Base-by-base conservation (phyloP, 2,329 filamentous ascomycete genomes). In the Zopfia rhizophila region DNA sequence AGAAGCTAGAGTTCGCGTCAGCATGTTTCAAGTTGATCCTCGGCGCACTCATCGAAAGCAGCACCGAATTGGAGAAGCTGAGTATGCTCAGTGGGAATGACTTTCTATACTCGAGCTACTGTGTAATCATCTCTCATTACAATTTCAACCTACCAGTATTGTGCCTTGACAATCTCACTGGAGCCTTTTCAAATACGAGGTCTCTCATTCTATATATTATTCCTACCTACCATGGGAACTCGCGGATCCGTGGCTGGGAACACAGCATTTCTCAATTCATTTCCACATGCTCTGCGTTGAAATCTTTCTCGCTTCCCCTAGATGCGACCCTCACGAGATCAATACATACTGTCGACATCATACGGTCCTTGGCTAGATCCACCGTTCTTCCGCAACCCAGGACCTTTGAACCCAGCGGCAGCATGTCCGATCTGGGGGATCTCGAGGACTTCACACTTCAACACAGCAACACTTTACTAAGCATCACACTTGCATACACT, bases 1-100 rank as follows among this genome's bases (percentile, higher is more conserved):
- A 7, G 12, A 28, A 13, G 24, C 31, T 53, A 53, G 31, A 48
- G 1, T 64, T 64, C 35, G 57, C 59, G 10, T 36, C 42, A 3
- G 51, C 32, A 22, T 66, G 61, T 31, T 62, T 66, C 21, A 53
- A 51, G 18, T 52, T 53, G 12, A 49, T 67, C 18, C 21, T 66
- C 3, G 49, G 58, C 17, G 58, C 64, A 11, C 37, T 68, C 10
- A 21, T 48, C 6, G 39, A 51, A 8, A 63, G 61, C 44, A 44
- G 47, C 17, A 39, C 60, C 21, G 42, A 42, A 11, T 35, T 68
- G 4, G 33, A 59, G 14, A 52, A 60, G 13, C 57, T 68, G 40
- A 51, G 49, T 10, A 58, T 60, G 45, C 45, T 50, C 17, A 61
- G 57, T 31, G 51, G 49, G 11, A 55, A 41, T 8, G 25, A 24